Conservation (phyloP, 805 yeast species). For the Peterozyma xylosa region DNA sequence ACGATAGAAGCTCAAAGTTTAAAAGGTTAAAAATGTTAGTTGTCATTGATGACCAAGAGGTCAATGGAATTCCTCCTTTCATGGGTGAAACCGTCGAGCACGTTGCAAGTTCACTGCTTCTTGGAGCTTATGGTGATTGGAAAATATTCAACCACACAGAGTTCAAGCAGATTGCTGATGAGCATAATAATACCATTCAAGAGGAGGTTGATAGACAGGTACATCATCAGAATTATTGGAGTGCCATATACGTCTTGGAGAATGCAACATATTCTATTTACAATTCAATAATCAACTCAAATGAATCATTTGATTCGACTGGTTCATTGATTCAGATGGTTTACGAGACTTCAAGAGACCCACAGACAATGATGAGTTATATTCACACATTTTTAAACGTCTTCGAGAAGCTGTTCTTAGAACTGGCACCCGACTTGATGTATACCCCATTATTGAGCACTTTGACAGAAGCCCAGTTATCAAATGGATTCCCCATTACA, state of each 20-base stretch:
- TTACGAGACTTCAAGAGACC: slow-evolving; percentile 63
- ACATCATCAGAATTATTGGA: slow-evolving; percentile 57
- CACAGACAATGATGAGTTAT: slow-evolving; percentile 34
- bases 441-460: background rate
- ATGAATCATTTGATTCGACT: slow-evolving; percentile 21
- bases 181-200: slow-evolving; percentile 21
- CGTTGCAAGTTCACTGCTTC: slow-evolving; percentile 10
- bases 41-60: slow-evolving; percentile 25
- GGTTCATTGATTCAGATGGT: slow-evolving; percentile 24
- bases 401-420: slow-evolving; percentile 25
- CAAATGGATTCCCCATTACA: slow-evolving; percentile 16
- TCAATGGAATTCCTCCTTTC: slow-evolving; percentile 17
- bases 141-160: slow-evolving; percentile 19
- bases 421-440: background rate
- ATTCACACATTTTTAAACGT: slow-evolving; percentile 33
- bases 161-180: slow-evolving; percentile 20
- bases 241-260: slow-evolving; percentile 42
- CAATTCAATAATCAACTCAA: slow-evolving; percentile 32
- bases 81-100: slow-evolving; percentile 22
- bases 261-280: slow-evolving; percentile 35
- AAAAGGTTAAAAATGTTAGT: slow-evolving; percentile 29
- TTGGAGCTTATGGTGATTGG: slow-evolving; percentile 28
- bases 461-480: slow-evolving; percentile 1
- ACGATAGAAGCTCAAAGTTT: slow-evolving; percentile 21
- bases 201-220: slow-evolving; percentile 36